Evolutionary conservation across 306 rosid genomes (phyloP).

Genomic region (Vigna radiata): DNA sequence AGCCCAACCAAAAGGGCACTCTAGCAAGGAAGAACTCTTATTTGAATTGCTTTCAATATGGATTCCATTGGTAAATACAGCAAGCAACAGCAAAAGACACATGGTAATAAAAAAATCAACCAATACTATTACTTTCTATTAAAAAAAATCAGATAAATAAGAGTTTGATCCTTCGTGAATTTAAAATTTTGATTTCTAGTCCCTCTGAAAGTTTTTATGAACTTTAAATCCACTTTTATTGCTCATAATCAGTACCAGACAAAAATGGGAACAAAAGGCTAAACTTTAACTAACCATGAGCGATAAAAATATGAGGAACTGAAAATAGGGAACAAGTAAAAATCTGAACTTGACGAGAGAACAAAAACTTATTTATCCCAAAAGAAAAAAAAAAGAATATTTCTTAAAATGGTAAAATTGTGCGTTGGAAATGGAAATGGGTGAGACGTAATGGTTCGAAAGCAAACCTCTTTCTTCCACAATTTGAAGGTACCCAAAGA

Average conservation of each 20-base stretch:
- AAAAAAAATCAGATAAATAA: too few relatives aligned
- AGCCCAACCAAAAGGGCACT: conserved; percentile 9
- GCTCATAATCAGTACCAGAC: too few relatives aligned
- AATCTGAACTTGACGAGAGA: too few relatives aligned
- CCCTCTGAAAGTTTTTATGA: too few relatives aligned
- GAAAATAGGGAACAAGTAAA: too few relatives aligned
- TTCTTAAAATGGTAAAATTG: neutral
- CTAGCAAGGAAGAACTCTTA: neutral
- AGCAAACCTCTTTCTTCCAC: conserved; percentile 53
- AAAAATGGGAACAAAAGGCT: too few relatives aligned
- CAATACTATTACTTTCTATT: neutral
- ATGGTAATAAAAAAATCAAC: neutral
- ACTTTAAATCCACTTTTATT: too few relatives aligned
- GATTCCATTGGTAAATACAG: neutral
- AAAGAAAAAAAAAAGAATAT: neutral
- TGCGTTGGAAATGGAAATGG: neutral
- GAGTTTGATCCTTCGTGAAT: too few relatives aligned
- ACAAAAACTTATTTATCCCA: too few relatives aligned
- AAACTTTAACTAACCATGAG: too few relatives aligned
- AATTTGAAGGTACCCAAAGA: conserved; percentile 43
- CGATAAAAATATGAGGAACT: too few relatives aligned
- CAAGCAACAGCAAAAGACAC: neutral
- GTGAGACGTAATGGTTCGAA: neutral
- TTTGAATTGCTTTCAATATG: neutral
- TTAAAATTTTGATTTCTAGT: too few relatives aligned